phyloP scores from a whole-genome alignment of 768 basidiomycete species.

The Boletales sp. region DNA sequence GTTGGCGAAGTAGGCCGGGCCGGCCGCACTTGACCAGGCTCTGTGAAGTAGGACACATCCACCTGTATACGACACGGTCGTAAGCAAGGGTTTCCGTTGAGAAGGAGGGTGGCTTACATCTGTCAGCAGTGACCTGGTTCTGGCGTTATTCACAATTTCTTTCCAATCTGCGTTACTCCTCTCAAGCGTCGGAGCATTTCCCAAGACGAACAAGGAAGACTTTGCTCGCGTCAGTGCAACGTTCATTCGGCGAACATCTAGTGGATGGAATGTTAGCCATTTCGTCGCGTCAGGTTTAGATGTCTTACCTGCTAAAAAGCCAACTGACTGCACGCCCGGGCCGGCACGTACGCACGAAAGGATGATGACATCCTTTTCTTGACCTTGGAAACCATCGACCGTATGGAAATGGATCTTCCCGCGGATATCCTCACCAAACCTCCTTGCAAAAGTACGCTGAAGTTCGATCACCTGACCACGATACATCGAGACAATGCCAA shows the following conservation, averaged over 20 bases:
- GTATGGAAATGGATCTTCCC: slow-evolving; percentile 89
- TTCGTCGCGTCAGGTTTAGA: neutral
- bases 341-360: slow-evolving; percentile 95
- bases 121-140: slow-evolving; percentile 55
- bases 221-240: slow-evolving; percentile 98
- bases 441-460: slow-evolving; percentile 59
- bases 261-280: neutral
- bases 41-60: slow-evolving; percentile 39
- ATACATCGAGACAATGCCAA: slow-evolving; percentile 91
- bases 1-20: slow-evolving; percentile 18
- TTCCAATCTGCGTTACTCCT: slow-evolving; percentile 81
- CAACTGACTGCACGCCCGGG: slow-evolving; percentile 74
- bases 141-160: slow-evolving; percentile 73
- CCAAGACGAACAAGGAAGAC: slow-evolving; percentile 91
- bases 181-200: slow-evolving; percentile 86
- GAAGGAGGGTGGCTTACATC: slow-evolving; percentile 42
- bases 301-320: slow-evolving; percentile 76
- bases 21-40: slow-evolving; percentile 15
- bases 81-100: neutral
- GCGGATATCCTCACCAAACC: slow-evolving; percentile 69
- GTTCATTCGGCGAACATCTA: slow-evolving; percentile 89
- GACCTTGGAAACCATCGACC: slow-evolving; percentile 98
- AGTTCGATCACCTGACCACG: slow-evolving; percentile 83
- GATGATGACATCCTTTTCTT: slow-evolving; percentile 98
- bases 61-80: slow-evolving; percentile 16